Base-by-base conservation (phyloP, 1,139 yeast species). In the Hemisphaericaspora lyxosophila region DNA sequence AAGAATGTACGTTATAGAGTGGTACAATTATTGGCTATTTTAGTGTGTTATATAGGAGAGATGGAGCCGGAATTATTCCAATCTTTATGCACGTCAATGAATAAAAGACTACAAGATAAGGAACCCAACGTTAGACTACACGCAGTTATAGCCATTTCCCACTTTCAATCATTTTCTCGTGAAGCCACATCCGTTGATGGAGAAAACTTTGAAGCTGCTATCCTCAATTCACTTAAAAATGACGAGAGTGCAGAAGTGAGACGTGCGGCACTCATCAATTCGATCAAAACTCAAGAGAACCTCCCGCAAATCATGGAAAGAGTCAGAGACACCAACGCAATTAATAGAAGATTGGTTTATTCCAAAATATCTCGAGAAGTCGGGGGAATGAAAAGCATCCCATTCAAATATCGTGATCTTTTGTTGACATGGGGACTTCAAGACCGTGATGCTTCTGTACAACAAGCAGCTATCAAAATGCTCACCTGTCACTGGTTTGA, bases 211-310 rank as follows among this genome's bases (percentile, higher is more conserved):
- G 23, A 28, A 18, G 17, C 23, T 17, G 16, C 13, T 13, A 62
- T 88, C 20, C 50, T 82, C 26, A 54, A 64, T 15, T 74, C 84
- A 0, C 65, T 89, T 51, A 83, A 81, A 51, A 78, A 83, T 53
- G 98, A 92, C 59, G 78, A 88, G 2, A 82, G 83, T 50, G 82
- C 96, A 0, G 98, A 92, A 48, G 96, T 90, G 1, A 74, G 98
- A 49, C 70, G 96, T 39, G 89, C 95, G 0, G 94, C 92, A 1
- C 62, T 89, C 50, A 64, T 85, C 34, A 86, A 88, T 53, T 57
- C 90, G 26, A 76, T 74, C 16, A 82, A 81, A 50, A 76, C 74
- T 34, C 55, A 62, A 9, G 48, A 55, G 1, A 83, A 90, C 0
- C 63, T 80, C 20, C 80, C 85, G 0, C 73, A 70, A 43, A 63